Percentiles rank a stretch among this genome's conserved stretches.
phyloP scores from a whole-genome alignment of 2,329 filamentous ascomycete genomes.

The Geosmithia morbida region DNA sequence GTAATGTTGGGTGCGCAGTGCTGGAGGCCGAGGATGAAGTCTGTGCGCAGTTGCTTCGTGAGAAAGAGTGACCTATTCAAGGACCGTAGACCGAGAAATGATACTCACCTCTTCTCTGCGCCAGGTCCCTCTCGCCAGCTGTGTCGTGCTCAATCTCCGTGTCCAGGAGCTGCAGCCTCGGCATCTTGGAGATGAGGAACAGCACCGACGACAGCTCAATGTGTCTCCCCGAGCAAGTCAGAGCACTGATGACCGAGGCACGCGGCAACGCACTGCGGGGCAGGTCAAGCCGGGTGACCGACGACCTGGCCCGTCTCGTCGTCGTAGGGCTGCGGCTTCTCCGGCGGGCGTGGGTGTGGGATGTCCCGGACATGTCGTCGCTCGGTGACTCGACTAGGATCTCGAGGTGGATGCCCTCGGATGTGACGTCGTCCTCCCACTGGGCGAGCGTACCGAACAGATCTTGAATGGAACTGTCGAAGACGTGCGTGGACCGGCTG shows the following conservation, averaged over 20 bases:
- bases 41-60: background rate
- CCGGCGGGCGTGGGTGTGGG: background rate
- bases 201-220: constrained; percentile 1
- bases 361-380: constrained; percentile 1
- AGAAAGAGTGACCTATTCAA: no score
- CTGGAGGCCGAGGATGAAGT: constrained; percentile 1
- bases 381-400: constrained; percentile 2
- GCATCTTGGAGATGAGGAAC: constrained; percentile 1
- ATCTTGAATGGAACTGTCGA: background rate
- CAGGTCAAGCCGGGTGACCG: background rate
- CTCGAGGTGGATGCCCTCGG: constrained; percentile 2
- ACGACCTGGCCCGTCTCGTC: constrained; percentile 1
- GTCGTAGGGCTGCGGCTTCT: background rate
- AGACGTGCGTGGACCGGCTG: background rate
- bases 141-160: constrained; percentile 4
- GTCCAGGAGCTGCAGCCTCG: constrained; percentile 1
- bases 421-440: background rate
- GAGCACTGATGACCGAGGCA: background rate
- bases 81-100: no score
- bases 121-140: background rate
- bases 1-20: constrained; percentile 2
- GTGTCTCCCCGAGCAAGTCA: constrained; percentile 2
- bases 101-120: constrained; percentile 1
- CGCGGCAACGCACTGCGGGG: background rate
- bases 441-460: background rate